phyloP scores from a whole-genome alignment of 1,284 basidiomycete species.

The Fomitopsis betulina region DNA sequence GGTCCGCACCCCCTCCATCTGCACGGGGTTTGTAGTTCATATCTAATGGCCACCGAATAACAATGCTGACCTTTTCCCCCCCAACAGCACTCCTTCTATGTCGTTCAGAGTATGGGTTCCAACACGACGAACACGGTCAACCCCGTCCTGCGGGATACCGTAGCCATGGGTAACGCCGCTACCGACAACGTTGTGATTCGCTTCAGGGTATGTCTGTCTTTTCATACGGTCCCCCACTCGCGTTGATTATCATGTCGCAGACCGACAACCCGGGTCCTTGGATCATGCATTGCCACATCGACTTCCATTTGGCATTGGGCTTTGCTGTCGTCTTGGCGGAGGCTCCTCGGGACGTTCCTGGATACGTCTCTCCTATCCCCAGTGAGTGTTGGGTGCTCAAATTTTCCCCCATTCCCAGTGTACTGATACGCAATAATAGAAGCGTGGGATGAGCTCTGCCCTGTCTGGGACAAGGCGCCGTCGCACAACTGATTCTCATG shows the following conservation, averaged over 20 bases:
- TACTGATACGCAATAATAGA: slow-evolving; percentile 4
- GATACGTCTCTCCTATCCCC: slow-evolving; percentile 6
- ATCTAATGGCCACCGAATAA: neutral
- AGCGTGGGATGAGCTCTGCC: slow-evolving; percentile 18
- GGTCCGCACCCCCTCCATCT: slow-evolving; percentile 36
- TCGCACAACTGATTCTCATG: neutral
- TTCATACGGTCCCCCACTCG: no score
- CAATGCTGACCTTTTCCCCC: neutral
- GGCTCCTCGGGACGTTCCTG: slow-evolving; percentile 8
- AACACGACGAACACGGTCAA: slow-evolving; percentile 34
- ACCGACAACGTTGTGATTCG: slow-evolving; percentile 26
- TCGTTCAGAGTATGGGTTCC: slow-evolving; percentile 21
- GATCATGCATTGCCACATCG: slow-evolving; percentile 23
- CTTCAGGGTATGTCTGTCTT: slow-evolving; percentile 16
- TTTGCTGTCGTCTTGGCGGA: slow-evolving; percentile 20
- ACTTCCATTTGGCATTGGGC: slow-evolving; percentile 17
- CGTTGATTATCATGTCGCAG: neutral
- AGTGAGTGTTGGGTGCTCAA: slow-evolving; percentile 4
- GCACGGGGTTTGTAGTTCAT: slow-evolving; percentile 29
- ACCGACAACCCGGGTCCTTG: slow-evolving; percentile 22
- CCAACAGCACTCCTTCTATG: slow-evolving; percentile 22
- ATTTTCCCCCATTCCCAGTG: neutral
- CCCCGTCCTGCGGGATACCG: slow-evolving; percentile 28
- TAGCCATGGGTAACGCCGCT: slow-evolving; percentile 16
- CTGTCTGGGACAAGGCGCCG: slow-evolving; percentile 9